A percentile compares a stretch with the other conserved stretches of the same genome.
Evolutionary conservation across 176 grass and related monocot species (phyloP).

Genomic region (Ensete glaucum): DNA sequence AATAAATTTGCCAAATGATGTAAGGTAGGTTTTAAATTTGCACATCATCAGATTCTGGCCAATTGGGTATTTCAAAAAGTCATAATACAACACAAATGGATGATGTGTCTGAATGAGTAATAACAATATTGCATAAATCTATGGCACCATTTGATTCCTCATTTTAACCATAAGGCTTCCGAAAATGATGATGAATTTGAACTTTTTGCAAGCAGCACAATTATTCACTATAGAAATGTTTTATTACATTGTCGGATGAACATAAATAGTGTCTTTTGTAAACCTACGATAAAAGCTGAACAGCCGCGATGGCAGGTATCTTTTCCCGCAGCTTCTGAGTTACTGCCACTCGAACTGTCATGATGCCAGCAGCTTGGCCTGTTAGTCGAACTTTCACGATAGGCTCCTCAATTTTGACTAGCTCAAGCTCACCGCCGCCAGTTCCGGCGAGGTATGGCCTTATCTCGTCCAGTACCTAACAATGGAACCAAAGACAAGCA

Average conservation of each 20-base stretch:
- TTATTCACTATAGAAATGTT: background rate
- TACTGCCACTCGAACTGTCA: conserved; percentile 84
- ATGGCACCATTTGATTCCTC: no score
- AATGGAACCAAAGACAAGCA: conserved; percentile 12
- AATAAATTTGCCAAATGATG: no score
- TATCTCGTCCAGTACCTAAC: conserved; percentile 85
- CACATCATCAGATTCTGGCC: no score
- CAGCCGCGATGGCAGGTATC: conserved; percentile 72
- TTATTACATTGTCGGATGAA: background rate
- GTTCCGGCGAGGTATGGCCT: conserved; percentile 95
- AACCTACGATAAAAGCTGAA: conserved; percentile 59
- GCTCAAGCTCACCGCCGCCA: conserved; percentile 79
- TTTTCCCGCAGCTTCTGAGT: conserved; percentile 97
- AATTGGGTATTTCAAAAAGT: no score
- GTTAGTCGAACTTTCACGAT: conserved; percentile 80
- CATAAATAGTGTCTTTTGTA: background rate
- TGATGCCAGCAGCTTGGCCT: conserved; percentile 71
- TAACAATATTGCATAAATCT: no score
- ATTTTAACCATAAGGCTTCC: no score
- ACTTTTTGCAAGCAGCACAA: background rate
- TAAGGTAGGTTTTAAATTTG: no score
- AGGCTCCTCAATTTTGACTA: conserved; percentile 75
- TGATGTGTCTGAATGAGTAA: no score
- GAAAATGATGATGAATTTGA: no score
- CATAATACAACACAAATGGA: no score